Base-by-base conservation (phyloP, 768 basidiomycete genomes). In the Leccinum longicurvipes region DNA sequence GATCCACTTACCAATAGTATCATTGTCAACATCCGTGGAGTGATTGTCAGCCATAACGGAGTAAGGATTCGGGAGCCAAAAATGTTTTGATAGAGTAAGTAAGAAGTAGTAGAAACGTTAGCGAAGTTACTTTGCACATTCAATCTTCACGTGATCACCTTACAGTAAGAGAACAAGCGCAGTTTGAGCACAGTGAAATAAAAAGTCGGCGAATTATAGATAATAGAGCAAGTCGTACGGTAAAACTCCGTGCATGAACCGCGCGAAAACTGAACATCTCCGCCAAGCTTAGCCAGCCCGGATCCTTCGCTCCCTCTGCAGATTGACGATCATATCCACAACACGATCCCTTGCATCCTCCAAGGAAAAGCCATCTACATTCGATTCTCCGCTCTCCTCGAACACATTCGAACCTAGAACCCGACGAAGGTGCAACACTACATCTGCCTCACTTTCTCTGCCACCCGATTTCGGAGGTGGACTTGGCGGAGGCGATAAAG, bases 281-380 rank as follows among this genome's bases (percentile, higher is more conserved):
- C 53, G 15, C 15, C 15, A 19, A 7, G 32, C 24, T 41, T 59
- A 67, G n/a, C 60, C 53, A 21, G 41, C 19, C 24, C 54, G 54
- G 3, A 44, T 50, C 71, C 42, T 68, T 67, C 50, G 69, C 65
- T 51, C 63, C 61, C 48, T 63, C 63, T 66, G 73, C 27, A 66
- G 59, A 52, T 72, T 74, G 4, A 80, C 77, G 47, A 91, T 76
- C 76, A 86, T 75, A 72, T 92, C 90, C 47, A 90, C 87, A 32
- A 84, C 84, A n/a, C 78, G 72, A 69, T 91, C 90, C 54, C 85
- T 77, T 47, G 88, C 89, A 57, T 91, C 88, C 67, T 91, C 89
- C 51, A 91, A 67, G 25, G 69, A 67, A 76, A 80, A 53, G 69
- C 59, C 63, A 48, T 59, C 58, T 36, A 41, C 29, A 17, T 50